phyloP scores from a whole-genome alignment of 2,329 filamentous ascomycete genomes.

The Gliomastix tumulicola region DNA sequence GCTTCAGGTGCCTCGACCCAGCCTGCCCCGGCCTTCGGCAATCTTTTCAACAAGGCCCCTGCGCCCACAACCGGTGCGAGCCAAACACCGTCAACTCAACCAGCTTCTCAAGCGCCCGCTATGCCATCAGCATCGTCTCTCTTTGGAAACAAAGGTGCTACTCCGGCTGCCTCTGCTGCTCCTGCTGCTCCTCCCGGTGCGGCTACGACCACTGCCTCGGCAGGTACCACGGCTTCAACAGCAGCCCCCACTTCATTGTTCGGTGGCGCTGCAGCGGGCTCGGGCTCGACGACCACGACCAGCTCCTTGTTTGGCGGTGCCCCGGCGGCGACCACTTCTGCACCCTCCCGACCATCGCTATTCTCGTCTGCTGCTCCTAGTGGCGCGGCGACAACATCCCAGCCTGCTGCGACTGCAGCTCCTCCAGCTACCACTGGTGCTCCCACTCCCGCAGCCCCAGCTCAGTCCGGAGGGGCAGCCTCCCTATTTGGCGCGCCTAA shows the following conservation, averaged over 20 bases:
- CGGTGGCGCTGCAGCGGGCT: conserved; percentile 11
- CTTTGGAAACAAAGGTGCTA: conserved; percentile 2
- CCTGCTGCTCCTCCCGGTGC: conserved; percentile 14
- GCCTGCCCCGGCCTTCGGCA: too few species aligned
- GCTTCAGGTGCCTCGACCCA: too few species aligned
- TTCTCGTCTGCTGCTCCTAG: too few species aligned
- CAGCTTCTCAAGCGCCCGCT: background rate
- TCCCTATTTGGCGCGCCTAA: conserved; percentile 24
- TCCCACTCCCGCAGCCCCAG: conserved; percentile 11
- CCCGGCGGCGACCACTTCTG: conserved; percentile 4
- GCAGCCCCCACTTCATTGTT: conserved; percentile 18
- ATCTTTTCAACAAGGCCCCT: too few species aligned
- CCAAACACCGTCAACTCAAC: too few species aligned
- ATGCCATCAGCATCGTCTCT: too few species aligned
- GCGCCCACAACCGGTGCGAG: too few species aligned
- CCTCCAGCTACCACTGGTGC: conserved; percentile 14
- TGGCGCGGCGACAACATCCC: conserved; percentile 1
- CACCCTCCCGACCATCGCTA: too few species aligned
- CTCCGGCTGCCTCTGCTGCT: conserved; percentile 23
- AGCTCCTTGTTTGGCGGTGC: conserved; percentile 16
- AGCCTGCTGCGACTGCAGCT: conserved; percentile 11
- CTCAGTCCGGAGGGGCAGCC: conserved; percentile 14
- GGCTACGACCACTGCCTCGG: conserved; percentile 9
- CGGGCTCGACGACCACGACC: conserved; percentile 19
- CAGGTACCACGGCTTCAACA: conserved; percentile 17